Base-by-base conservation (phyloP, 306 rosid genomes). In the Boehmeria nivea region DNA sequence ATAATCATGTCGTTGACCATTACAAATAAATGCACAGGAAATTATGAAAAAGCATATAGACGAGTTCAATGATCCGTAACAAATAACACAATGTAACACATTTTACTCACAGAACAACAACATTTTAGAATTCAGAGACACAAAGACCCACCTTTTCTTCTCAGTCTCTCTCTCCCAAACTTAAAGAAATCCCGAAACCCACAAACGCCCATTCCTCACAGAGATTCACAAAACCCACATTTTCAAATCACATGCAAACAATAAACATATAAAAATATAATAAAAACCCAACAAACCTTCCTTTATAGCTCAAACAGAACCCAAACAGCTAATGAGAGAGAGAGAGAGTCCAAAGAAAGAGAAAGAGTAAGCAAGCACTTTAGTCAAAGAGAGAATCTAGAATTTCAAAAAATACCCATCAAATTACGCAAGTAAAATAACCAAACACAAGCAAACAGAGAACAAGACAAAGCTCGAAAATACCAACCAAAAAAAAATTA, bases 361-460 rank as follows among this genome's bases (percentile, higher is more conserved):
- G 64, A 59, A 49, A 59, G 46, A 51, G 61, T 55, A n/a, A n/a
- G n/a, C 43, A 51, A 44, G 47, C 38, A 33, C 38, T 33, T 33
- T 33, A 40, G 69, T 53, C 68, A 72, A 58, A 47, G 27, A 57
- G 66, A 73, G 83, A 73, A 83, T 72, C 84, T 73, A 43, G 8
- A 36, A 52, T 61, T 33, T 64, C 52, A 63, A 73, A 83, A 61
- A 39, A 14, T 27, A 46, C 49, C 16, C 71, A 78, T 19, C 68
- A 78, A 72, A 72, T 44, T 39, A 34, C 27, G 27, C 19, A 25
- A 23, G 31, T 57, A 68, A 33, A 34, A 14, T n/a, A 52, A 43
- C 18, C 51, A 42, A 17, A 19, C 27, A 59, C 46, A 51, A 12
- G 5, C 39, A 42, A 40, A 47, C 16, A 63, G 66, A 61, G 68